These are phyloP conservation scores for Rhodosporidiobolus sp. DNA, from an alignment of 768 basidiomycete species.

Conservation along the genomic window DNA sequence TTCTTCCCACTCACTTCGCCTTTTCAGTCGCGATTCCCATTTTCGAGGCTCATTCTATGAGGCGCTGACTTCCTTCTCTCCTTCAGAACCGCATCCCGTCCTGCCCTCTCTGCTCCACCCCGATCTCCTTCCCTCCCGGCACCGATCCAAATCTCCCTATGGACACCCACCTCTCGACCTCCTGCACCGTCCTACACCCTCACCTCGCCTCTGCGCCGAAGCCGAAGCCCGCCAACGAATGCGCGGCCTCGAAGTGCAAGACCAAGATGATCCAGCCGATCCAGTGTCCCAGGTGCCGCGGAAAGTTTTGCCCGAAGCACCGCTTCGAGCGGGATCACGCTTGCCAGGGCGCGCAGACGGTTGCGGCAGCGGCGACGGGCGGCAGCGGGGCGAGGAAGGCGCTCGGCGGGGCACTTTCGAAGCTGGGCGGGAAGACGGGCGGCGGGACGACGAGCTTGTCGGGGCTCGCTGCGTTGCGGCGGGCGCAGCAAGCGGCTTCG, in stretches of 20 bases:
- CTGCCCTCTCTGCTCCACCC: conserved; percentile 37
- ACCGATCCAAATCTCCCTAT: conserved; percentile 37
- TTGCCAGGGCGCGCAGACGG: conserved; percentile 1
- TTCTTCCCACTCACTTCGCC: neutral
- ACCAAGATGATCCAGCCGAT: conserved; percentile 38
- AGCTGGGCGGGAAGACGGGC: too few relatives aligned
- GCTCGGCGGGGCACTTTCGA: neutral
- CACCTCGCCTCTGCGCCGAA: neutral
- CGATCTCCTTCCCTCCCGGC: conserved; percentile 20
- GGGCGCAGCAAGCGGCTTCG: conserved; percentile 22
- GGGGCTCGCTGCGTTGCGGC: conserved; percentile 25
- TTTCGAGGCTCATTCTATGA: too few relatives aligned
- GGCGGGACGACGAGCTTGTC: neutral
- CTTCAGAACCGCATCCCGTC: conserved; percentile 36
- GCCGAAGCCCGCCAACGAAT: conserved; percentile 15
- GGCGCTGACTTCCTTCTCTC: too few relatives aligned
- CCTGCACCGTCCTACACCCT: conserved; percentile 30
- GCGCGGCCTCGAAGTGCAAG: conserved; percentile 21
- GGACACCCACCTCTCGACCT: conserved; percentile 33
- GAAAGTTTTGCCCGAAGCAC: conserved; percentile 28
- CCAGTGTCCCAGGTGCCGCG: conserved; percentile 20
- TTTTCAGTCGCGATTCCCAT: too few relatives aligned
- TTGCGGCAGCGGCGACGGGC: neutral
- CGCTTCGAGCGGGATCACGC: conserved; percentile 33
- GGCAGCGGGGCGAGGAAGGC: neutral